phyloP scores from a whole-genome alignment of 768 basidiomycete genomes.

The Candolleomyces efflorescens region DNA sequence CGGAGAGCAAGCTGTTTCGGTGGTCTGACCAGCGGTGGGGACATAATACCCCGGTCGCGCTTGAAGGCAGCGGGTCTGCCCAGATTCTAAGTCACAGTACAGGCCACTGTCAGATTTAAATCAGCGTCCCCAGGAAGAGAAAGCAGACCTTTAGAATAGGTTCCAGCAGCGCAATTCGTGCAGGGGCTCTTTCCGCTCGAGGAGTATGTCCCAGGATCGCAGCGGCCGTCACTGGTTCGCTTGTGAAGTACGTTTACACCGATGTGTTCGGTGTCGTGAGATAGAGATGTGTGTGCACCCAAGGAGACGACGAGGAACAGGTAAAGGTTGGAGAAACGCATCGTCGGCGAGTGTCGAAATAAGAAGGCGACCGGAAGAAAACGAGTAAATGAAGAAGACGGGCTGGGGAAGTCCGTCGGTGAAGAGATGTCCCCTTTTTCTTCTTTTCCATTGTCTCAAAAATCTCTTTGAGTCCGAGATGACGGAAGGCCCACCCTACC shows the following conservation, averaged over 20 bases:
- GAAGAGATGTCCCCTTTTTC: not conserved
- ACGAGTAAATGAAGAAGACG: not conserved
- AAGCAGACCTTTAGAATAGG: constrained; percentile 14
- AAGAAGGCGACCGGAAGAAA: not conserved
- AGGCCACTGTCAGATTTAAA: not conserved
- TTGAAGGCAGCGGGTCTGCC: constrained; percentile 10
- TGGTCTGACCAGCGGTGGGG: constrained; percentile 11
- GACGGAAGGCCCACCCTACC: constrained; percentile 1
- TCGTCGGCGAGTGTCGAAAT: not conserved
- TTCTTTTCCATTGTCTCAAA: not conserved
- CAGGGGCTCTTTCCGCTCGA: constrained; percentile 14
- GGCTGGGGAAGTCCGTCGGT: not conserved
- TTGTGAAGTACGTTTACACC: not conserved
- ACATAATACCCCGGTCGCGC: constrained; percentile 21
- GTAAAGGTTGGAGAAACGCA: not conserved
- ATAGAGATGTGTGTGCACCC: not conserved
- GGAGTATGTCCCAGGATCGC: constrained; percentile 18
- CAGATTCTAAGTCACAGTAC: constrained; percentile 9
- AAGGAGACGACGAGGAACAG: not conserved
- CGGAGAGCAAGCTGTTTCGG: constrained; percentile 18
- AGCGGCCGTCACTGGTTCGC: constrained; percentile 6
- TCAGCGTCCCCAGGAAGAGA: not conserved
- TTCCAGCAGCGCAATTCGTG: constrained; percentile 15
- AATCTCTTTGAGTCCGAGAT: not conserved
- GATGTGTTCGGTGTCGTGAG: not conserved